Evolutionary conservation across 2,329 filamentous ascomycete species (phyloP).

Genomic region (Alternaria consortialis): DNA sequence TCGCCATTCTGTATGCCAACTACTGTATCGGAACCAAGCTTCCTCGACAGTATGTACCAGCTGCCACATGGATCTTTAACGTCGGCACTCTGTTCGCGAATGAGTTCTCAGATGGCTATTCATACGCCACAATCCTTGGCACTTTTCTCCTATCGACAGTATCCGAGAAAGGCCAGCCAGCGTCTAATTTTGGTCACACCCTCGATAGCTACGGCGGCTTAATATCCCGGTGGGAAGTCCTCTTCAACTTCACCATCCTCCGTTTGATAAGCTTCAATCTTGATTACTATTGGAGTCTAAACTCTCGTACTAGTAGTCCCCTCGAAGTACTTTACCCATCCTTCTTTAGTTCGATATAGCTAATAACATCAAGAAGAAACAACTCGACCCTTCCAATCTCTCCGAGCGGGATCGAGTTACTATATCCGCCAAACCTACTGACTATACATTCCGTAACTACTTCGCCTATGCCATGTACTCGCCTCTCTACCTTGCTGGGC

Average conservation of each 20-base stretch:
- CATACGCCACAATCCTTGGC: conserved; percentile 69
- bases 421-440: conserved; percentile 73
- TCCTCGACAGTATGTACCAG: conserved; percentile 75
- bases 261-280: conserved; percentile 96
- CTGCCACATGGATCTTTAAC: conserved; percentile 89
- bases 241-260: conserved; percentile 95
- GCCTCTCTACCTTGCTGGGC: conserved; percentile 89
- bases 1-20: conserved; percentile 82
- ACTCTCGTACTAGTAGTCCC: conserved; percentile 67
- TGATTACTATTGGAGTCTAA: conserved; percentile 92
- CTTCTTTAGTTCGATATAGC: conserved; percentile 41
- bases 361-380: conserved; percentile 93
- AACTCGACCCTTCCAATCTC: conserved; percentile 85
- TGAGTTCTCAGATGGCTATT: conserved; percentile 82
- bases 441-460: conserved; percentile 87
- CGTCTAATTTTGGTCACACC: conserved; percentile 71
- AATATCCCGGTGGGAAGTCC: conserved; percentile 92
- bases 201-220: conserved; percentile 84
- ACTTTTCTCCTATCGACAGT: conserved; percentile 57
- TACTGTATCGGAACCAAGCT: conserved; percentile 78
- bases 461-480: conserved; percentile 90
- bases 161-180: conserved; percentile 52
- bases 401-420: conserved; percentile 88
- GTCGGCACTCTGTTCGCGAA: conserved; percentile 87
- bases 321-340: conserved; percentile 74